Percentiles rank a stretch among this genome's conserved stretches.
phyloP scores from a whole-genome alignment of 164 flowering plant genomes.

The Dillenia turbinata region DNA sequence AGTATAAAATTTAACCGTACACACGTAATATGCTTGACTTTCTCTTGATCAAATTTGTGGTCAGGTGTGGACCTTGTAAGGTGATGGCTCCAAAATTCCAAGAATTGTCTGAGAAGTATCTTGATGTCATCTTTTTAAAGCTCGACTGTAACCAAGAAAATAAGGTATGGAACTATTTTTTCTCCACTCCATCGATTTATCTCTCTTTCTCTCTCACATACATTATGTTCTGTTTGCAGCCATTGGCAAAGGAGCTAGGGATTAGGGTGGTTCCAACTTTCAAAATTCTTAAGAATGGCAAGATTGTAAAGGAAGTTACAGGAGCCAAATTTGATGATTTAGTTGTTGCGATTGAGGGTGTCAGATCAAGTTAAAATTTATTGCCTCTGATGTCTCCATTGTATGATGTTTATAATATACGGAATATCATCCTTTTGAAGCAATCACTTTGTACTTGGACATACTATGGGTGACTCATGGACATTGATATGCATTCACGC shows the following conservation, averaged over 20 bases:
- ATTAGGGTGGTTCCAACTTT: slow-evolving; percentile 90
- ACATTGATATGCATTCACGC: no score
- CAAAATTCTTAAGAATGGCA: slow-evolving; percentile 75
- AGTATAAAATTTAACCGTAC: no score
- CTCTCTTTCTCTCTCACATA: slow-evolving; percentile 6
- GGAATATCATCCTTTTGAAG: slow-evolving; percentile 1
- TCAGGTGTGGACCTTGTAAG: slow-evolving; percentile 98
- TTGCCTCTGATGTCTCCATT: not conserved
- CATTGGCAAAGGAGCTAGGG: slow-evolving; percentile 92
- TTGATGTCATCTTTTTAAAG: slow-evolving; percentile 81
- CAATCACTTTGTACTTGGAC: not conserved
- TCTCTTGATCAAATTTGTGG: no score
- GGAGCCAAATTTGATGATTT: slow-evolving; percentile 86
- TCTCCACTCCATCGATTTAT: not conserved
- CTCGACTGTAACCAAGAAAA: slow-evolving; percentile 93
- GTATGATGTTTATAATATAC: slow-evolving; percentile 5
- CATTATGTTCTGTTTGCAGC: slow-evolving; percentile 34
- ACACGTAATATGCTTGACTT: no score
- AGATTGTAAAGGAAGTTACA: slow-evolving; percentile 79
- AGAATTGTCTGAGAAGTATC: slow-evolving; percentile 55
- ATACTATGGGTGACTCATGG: no score
- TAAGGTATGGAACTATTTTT: slow-evolving; percentile 44
- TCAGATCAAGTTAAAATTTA: slow-evolving; percentile 42
- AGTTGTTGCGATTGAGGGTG: slow-evolving; percentile 60
- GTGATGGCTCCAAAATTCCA: slow-evolving; percentile 81